Percentiles rank a stretch among this genome's conserved stretches.
Conservation (phyloP, 2,329 filamentous ascomycete genomes). For the Shiraia bambusicola region DNA sequence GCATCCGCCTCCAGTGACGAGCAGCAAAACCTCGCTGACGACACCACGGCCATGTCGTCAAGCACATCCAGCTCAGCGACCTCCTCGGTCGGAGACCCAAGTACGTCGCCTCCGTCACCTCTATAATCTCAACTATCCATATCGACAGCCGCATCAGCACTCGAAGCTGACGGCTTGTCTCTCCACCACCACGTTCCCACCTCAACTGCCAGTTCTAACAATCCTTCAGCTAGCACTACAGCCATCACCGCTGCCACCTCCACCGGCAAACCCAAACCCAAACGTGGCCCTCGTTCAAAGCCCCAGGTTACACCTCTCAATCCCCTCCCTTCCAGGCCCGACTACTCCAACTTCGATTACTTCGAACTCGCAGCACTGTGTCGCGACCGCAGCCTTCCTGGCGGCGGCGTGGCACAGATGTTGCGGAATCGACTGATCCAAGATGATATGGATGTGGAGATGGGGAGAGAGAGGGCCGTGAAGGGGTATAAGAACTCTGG, state of each 20-base stretch:
- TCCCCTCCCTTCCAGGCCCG: conserved; percentile 3
- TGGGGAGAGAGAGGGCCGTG: conserved; percentile 8
- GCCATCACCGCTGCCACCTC: not conserved
- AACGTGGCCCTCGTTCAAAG: not conserved
- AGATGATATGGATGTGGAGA: conserved; percentile 19
- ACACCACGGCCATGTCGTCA: not conserved
- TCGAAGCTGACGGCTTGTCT: too few species aligned
- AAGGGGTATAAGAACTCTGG: not conserved
- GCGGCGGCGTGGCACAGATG: conserved; percentile 8
- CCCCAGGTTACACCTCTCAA: not conserved
- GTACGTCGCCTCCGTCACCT: not conserved
- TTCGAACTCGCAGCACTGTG: conserved; percentile 17
- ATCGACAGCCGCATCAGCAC: too few species aligned
- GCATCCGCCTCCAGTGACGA: too few species aligned
- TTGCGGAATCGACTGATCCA: conserved; percentile 19
- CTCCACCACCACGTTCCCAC: not conserved
- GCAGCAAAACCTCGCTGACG: not conserved
- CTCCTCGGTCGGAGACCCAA: not conserved
- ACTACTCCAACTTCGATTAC: conserved; percentile 19
- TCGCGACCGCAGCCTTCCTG: conserved; percentile 13
- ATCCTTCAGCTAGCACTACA: too few species aligned
- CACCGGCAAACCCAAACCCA: not conserved
- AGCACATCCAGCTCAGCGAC: not conserved
- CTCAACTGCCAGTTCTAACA: too few species aligned
- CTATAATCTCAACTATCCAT: too few species aligned